Evolutionary conservation across 1,284 basidiomycete genomes (phyloP).

Genomic region (Sporisorium graminicola): DNA sequence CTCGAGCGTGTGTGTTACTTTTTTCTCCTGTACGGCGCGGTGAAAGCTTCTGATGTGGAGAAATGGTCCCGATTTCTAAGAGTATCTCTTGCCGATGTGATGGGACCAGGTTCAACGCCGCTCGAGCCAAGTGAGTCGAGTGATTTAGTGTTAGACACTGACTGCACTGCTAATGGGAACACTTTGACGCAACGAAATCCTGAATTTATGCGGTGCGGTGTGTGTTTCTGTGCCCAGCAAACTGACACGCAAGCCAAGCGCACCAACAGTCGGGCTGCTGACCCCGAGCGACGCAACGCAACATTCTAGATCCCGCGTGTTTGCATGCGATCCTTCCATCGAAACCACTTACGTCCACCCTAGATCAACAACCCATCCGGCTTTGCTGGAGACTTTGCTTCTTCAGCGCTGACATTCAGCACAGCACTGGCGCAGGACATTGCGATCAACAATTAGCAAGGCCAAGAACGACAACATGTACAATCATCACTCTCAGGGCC

Average conservation of each 20-base stretch:
- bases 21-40: not conserved
- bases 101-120: not conserved
- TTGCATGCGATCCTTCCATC: not conserved
- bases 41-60: constrained; percentile 7
- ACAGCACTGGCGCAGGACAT: not conserved
- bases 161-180: too few relatives aligned
- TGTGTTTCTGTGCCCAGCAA: not conserved
- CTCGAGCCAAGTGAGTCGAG: constrained; percentile 13
- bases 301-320: not conserved
- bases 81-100: not conserved
- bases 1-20: constrained; percentile 15
- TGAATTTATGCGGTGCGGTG: not conserved
- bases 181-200: not conserved
- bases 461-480: constrained; percentile 26
- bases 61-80: not conserved
- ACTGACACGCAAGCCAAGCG: not conserved
- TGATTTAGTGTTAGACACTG: too few relatives aligned
- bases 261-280: not conserved
- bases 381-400: not conserved
- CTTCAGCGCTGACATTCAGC: not conserved
- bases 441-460: too few relatives aligned
- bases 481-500: constrained; percentile 46
- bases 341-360: too few relatives aligned
- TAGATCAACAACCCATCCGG: not conserved
- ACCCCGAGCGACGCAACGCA: not conserved